Evolutionary conservation across 23 red algal species (phyloP), one percentile per base, ranked within the genome.

Genomic region (Gracilaria caudata): DNA sequence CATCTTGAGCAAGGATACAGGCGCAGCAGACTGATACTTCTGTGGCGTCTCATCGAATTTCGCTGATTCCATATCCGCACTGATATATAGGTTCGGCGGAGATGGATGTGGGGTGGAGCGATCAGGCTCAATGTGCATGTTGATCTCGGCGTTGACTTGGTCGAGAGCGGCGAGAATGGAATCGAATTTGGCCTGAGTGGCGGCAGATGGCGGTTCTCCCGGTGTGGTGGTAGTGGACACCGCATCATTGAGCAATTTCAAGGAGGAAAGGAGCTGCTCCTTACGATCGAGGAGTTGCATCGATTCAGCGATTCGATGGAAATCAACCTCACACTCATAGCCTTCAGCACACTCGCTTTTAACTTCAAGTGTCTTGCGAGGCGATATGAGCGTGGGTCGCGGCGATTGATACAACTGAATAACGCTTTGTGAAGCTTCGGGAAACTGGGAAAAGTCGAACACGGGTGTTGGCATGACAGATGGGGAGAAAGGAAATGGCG

Each of bases 281-380:
- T 89, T 89, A 4, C 72, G 70, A 30, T 89, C 85, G 13, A 89
- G 70, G 16, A 89, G 85, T 35, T 61, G 71, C 68, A 77, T 89
- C 2, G 85, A 64, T 73, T 61, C 53, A 29, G 85, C 85, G 16
- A 89, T 54, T 46, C 72, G 70, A 61, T 34, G 64, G 35, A 89
- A 54, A 73, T 89, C 85, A 37, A 89, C 71, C 25, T 89, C 85
- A 56, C 68, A 78, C 37, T 89, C 85, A 21, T 78, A 57, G 13
- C 26, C 21, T 8, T 60, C 44, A 13, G 36, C 57, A 24, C 51
- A 43, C 61, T 45, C 60, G 36, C 20, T 26, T 36, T 84, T 68
- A 45, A 70, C 46, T 11, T 44, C 72, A 21, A 49, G 46, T 14
- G 70, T 25, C 26, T 49, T 75, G 35, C 51, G 85, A 72, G 71